phyloP scores from a whole-genome alignment of 176 grass and related monocot genomes.

The Tillandsia fasciculata region DNA sequence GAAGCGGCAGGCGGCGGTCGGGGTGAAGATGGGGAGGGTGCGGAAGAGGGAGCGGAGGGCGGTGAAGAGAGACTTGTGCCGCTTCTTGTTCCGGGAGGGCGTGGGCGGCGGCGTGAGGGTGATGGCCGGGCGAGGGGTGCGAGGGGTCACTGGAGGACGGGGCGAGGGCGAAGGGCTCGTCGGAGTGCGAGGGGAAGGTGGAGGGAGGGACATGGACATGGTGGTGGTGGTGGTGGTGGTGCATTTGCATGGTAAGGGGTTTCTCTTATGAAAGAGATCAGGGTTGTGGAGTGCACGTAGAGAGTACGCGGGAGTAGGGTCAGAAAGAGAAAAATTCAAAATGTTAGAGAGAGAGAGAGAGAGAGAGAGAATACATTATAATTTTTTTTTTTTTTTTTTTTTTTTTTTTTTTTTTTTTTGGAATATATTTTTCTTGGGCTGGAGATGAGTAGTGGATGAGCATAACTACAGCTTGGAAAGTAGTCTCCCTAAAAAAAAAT shows the following conservation, averaged over 20 bases:
- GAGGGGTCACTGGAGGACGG: slow-evolving; percentile 30
- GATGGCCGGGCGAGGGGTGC: slow-evolving; percentile 42
- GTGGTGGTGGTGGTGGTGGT: slow-evolving; percentile 23
- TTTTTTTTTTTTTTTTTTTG: neutral
- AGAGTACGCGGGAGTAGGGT: slow-evolving; percentile 5
- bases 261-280: slow-evolving; percentile 20
- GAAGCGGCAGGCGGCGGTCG: slow-evolving; percentile 55
- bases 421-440: no score
- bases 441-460: slow-evolving; percentile 7
- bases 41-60: slow-evolving; percentile 76
- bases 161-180: neutral
- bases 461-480: neutral
- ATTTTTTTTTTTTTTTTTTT: neutral
- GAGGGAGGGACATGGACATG: slow-evolving; percentile 37
- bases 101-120: slow-evolving; percentile 54
- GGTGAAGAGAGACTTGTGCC: slow-evolving; percentile 43
- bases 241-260: slow-evolving; percentile 29
- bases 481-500: neutral
- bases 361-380: slow-evolving; percentile 3
- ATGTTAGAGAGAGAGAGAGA: neutral
- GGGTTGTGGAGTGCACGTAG: slow-evolving; percentile 45
- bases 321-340: slow-evolving; percentile 3
- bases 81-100: slow-evolving; percentile 31
- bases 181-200: slow-evolving; percentile 41
- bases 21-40: slow-evolving; percentile 65